Conservation (phyloP, 2,329 filamentous ascomycete genomes). For the Aspergillus sergii region DNA sequence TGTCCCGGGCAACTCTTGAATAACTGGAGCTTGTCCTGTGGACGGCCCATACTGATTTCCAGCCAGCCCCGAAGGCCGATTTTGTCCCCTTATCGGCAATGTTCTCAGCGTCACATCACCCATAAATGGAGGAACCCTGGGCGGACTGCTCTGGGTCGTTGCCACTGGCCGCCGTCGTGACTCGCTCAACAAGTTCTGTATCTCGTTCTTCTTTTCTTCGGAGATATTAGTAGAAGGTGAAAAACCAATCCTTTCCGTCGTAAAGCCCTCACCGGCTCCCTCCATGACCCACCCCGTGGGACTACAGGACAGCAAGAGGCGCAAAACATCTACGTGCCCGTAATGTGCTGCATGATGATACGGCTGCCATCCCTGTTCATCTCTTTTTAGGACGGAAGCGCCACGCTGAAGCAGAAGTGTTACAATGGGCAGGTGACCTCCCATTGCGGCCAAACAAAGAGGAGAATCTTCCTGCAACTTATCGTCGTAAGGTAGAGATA, state of each 20-base stretch:
- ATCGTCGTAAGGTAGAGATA: constrained; percentile 29
- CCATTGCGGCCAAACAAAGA: constrained; percentile 40
- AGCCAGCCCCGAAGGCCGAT: background rate
- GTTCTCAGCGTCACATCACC: background rate
- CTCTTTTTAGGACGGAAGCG: constrained; percentile 36
- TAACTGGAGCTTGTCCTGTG: background rate
- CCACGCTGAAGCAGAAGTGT: constrained; percentile 36
- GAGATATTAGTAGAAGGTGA: constrained; percentile 24
- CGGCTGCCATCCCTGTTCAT: constrained; percentile 42
- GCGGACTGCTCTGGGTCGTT: background rate
- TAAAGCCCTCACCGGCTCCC: constrained; percentile 17
- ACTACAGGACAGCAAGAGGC: constrained; percentile 32
- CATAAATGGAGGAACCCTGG: background rate
- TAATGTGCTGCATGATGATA: constrained; percentile 42
- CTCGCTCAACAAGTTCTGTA: constrained; percentile 22
- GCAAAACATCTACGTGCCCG: constrained; percentile 38
- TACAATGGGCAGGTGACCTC: constrained; percentile 36
- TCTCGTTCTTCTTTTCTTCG: constrained; percentile 23
- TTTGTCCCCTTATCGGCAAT: background rate
- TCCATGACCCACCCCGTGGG: constrained; percentile 16
- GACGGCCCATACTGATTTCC: background rate
- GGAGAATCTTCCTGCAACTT: constrained; percentile 40
- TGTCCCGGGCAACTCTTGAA: constrained; percentile 27
- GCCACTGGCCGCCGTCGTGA: constrained; percentile 1
- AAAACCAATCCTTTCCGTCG: constrained; percentile 28